These are phyloP conservation scores for Fusarium vanettenii DNA, from an alignment of 2,329 filamentous ascomycete species.

Conservation along the genomic window DNA sequence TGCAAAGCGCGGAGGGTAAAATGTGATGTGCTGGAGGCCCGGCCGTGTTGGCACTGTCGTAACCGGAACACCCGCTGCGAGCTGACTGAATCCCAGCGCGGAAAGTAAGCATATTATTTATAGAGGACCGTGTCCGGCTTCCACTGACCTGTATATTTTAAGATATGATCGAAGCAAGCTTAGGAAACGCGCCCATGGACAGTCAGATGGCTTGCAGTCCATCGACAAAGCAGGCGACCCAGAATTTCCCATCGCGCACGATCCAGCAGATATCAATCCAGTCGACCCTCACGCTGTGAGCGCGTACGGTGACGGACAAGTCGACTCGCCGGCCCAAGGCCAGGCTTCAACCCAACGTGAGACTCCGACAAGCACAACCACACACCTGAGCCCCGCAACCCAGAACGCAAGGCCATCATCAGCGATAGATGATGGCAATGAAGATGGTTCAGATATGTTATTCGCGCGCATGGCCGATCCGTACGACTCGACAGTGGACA, in stretches of 20 bases:
- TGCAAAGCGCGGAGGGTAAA: background rate
- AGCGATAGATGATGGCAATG: background rate
- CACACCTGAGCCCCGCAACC: background rate
- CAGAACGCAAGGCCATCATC: background rate
- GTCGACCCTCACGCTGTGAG: background rate
- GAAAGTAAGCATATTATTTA: background rate
- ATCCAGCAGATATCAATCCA: background rate
- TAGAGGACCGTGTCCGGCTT: background rate
- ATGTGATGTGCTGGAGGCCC: background rate
- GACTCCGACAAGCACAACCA: background rate
- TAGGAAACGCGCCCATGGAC: background rate
- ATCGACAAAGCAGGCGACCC: background rate
- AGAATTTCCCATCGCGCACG: background rate
- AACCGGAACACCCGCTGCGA: background rate
- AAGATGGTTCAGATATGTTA: background rate
- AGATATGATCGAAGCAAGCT: background rate
- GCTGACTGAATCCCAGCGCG: background rate
- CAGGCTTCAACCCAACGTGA: background rate
- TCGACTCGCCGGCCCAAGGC: background rate
- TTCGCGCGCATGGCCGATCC: background rate
- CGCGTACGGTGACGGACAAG: background rate
- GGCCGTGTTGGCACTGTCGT: background rate
- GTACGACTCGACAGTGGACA: background rate
- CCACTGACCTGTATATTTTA: background rate
- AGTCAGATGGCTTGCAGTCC: background rate